Evolutionary conservation across 306 rosid genomes (phyloP).

Genomic region (Quercus suber): DNA sequence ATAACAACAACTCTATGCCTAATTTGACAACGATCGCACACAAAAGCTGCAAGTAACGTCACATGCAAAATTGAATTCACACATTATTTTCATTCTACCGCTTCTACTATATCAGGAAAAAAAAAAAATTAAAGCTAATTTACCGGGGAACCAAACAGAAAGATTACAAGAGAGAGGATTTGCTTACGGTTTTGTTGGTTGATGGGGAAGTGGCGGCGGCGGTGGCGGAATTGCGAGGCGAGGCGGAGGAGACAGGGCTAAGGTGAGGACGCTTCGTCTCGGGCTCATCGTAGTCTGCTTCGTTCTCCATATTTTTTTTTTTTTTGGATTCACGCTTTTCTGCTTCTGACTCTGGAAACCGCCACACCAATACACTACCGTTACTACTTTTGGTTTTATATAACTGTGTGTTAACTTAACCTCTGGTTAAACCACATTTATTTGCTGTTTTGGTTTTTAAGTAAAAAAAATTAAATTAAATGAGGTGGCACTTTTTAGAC

Average conservation of each 20-base stretch:
- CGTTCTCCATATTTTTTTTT: constrained; percentile 46
- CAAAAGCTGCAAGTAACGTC: background rate
- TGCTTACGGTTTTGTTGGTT: constrained; percentile 44
- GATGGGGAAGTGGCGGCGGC: constrained; percentile 39
- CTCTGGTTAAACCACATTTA: no score
- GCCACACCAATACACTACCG: no score
- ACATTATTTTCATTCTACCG: background rate
- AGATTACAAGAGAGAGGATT: background rate
- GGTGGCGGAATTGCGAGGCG: constrained; percentile 48
- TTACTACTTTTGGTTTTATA: no score
- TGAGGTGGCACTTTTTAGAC: no score
- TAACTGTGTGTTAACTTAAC: no score
- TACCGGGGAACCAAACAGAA: background rate
- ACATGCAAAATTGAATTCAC: background rate
- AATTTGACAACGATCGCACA: background rate
- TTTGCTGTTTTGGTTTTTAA: no score
- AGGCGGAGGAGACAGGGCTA: constrained; percentile 47
- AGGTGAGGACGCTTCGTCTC: constrained; percentile 81
- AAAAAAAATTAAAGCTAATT: background rate
- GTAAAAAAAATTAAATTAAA: no score
- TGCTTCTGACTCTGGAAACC: no score
- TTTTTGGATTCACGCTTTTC: no score
- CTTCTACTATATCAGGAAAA: background rate
- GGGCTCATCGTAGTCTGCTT: constrained; percentile 64
- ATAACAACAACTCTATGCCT: background rate